phyloP scores from a whole-genome alignment of 495 filamentous ascomycete genomes.

The Neurospora africana region DNA sequence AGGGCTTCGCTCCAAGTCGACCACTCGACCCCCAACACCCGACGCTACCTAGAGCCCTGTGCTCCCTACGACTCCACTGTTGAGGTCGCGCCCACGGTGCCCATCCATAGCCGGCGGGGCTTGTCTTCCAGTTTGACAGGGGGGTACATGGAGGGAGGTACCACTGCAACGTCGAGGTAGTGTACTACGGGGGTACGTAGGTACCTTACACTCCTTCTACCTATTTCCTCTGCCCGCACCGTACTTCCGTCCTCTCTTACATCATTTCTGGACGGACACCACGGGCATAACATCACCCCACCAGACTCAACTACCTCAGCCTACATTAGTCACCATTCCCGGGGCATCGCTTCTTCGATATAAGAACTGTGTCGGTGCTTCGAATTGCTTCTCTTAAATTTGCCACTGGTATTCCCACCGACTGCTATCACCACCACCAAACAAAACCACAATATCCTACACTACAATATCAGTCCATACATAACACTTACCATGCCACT shows the following conservation, averaged over 20 bases:
- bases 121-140: background rate
- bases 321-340: background rate
- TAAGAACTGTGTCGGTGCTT: background rate
- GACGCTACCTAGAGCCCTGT: background rate
- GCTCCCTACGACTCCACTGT: background rate
- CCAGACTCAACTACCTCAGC: background rate
- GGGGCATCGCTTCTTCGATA: background rate
- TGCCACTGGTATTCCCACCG: background rate
- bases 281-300: background rate
- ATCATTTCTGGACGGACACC: background rate
- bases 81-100: background rate
- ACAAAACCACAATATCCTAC: background rate
- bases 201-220: background rate
- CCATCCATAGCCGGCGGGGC: background rate
- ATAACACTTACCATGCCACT: background rate
- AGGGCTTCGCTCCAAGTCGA: background rate
- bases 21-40: background rate
- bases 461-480: background rate
- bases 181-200: background rate
- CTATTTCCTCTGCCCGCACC: background rate
- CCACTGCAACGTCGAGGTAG: background rate
- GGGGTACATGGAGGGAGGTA: background rate
- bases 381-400: background rate
- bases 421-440: background rate
- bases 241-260: background rate